These are phyloP conservation scores for Penicillium argentinense DNA, from an alignment of 495 filamentous ascomycete genomes.

Conservation along the genomic window DNA sequence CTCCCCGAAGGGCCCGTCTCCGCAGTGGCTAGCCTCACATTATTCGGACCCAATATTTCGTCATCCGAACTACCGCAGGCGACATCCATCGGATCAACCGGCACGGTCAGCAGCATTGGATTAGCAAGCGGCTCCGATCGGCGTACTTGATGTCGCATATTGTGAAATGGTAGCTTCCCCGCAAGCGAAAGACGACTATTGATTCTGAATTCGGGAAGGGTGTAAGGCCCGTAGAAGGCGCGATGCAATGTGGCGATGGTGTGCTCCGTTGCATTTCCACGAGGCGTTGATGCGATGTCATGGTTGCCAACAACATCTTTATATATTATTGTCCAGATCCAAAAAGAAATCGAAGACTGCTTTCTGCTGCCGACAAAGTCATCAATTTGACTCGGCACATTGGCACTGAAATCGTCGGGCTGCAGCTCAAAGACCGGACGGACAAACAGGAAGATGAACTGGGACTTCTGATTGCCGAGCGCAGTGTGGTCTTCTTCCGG, in stretches of 20 bases:
- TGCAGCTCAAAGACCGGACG: conserved; percentile 68
- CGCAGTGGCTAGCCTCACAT: too few species aligned
- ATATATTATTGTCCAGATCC: too few species aligned
- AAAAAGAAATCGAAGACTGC: background rate
- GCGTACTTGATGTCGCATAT: conserved; percentile 12
- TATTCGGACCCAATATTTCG: conserved; percentile 16
- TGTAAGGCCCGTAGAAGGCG: conserved; percentile 10
- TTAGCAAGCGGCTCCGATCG: conserved; percentile 3
- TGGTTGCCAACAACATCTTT: too few species aligned
- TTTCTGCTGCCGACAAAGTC: conserved; percentile 59
- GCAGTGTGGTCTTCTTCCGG: conserved; percentile 75
- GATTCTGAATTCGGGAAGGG: background rate
- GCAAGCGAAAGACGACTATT: background rate
- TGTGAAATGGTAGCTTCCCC: conserved; percentile 10
- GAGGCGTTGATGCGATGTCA: too few species aligned
- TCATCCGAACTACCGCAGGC: conserved; percentile 3
- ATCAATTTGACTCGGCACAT: conserved; percentile 65
- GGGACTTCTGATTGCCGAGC: conserved; percentile 68
- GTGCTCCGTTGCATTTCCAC: too few species aligned
- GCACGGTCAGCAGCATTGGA: conserved; percentile 11
- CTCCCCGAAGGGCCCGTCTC: too few species aligned
- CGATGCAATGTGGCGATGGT: conserved; percentile 24
- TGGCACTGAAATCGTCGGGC: conserved; percentile 68
- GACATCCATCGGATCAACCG: background rate
- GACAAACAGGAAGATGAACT: conserved; percentile 69